These are phyloP conservation scores for Microbotryum violaceum DNA, from an alignment of 1,284 basidiomycete species.

Conservation along the genomic window DNA sequence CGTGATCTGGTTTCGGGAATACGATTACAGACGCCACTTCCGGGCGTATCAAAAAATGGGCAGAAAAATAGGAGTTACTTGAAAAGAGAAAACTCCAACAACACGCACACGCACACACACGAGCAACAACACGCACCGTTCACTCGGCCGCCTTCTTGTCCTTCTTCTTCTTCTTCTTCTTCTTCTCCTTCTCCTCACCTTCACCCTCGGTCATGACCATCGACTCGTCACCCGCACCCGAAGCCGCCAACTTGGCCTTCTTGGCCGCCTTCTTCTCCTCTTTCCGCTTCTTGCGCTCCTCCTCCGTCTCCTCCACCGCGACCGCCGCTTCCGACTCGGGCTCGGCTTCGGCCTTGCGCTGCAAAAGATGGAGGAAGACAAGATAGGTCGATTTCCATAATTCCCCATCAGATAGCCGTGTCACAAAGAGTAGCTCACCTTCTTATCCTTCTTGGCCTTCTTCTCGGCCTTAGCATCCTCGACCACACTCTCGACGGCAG, in stretches of 20 bases:
- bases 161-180: slow-evolving; percentile 24
- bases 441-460: slow-evolving; percentile 19
- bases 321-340: slow-evolving; percentile 20
- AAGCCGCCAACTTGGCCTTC: slow-evolving; percentile 39
- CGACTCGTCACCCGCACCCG: slow-evolving; percentile 36
- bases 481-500: slow-evolving; percentile 34
- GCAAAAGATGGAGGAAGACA: background rate
- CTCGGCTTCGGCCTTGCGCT: slow-evolving; percentile 6
- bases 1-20: background rate
- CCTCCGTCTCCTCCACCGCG: slow-evolving; percentile 36
- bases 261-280: slow-evolving; percentile 49
- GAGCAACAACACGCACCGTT: background rate
- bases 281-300: slow-evolving; percentile 34
- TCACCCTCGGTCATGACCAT: slow-evolving; percentile 5
- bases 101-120: too few species aligned
- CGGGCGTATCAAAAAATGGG: too few species aligned
- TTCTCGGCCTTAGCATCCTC: slow-evolving; percentile 26
- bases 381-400: slow-evolving; percentile 1
- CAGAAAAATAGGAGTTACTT: too few species aligned
- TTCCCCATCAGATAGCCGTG: background rate
- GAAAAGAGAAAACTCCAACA: too few species aligned
- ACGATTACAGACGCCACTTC: too few species aligned
- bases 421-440: slow-evolving; percentile 16
- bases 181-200: slow-evolving; percentile 22
- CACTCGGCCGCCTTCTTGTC: slow-evolving; percentile 2